Evolutionary conservation across 495 filamentous ascomycete genomes (phyloP).

Genomic region (Neurospora sp.): DNA sequence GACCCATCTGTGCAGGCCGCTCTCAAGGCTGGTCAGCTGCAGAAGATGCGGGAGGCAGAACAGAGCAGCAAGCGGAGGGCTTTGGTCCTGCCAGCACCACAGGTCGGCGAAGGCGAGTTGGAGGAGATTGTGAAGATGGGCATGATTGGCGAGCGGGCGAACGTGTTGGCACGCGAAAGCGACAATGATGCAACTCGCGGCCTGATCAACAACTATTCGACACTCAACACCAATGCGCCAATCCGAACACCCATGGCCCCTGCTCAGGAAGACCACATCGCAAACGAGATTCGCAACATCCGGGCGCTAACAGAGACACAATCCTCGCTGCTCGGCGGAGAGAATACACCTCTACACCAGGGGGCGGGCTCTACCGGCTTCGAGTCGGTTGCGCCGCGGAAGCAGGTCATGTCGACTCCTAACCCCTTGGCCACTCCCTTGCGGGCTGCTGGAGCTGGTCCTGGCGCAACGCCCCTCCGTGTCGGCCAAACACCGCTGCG

Average conservation of each 20-base stretch:
- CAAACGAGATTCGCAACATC: constrained; percentile 95
- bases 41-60: constrained; percentile 91
- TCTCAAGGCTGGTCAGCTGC: constrained; percentile 87
- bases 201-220: constrained; percentile 73
- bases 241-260: constrained; percentile 87
- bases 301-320: constrained; percentile 86
- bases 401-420: constrained; percentile 74
- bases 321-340: constrained; percentile 88
- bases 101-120: constrained; percentile 85
- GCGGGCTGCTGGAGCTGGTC: constrained; percentile 54
- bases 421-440: constrained; percentile 94
- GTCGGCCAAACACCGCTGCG: constrained; percentile 79
- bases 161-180: constrained; percentile 58
- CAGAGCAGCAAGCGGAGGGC: constrained; percentile 84
- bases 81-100: constrained; percentile 72
- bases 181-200: constrained; percentile 82
- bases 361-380: constrained; percentile 77
- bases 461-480: constrained; percentile 62
- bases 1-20: constrained; percentile 75
- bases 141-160: constrained; percentile 85
- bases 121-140: constrained; percentile 99
- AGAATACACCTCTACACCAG: constrained; percentile 83
- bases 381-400: constrained; percentile 72
- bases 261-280: constrained; percentile 86
- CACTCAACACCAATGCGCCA: constrained; percentile 70